Evolutionary conservation across 2,329 filamentous ascomycete genomes (phyloP).

Genomic region (Diaporthe sp.): DNA sequence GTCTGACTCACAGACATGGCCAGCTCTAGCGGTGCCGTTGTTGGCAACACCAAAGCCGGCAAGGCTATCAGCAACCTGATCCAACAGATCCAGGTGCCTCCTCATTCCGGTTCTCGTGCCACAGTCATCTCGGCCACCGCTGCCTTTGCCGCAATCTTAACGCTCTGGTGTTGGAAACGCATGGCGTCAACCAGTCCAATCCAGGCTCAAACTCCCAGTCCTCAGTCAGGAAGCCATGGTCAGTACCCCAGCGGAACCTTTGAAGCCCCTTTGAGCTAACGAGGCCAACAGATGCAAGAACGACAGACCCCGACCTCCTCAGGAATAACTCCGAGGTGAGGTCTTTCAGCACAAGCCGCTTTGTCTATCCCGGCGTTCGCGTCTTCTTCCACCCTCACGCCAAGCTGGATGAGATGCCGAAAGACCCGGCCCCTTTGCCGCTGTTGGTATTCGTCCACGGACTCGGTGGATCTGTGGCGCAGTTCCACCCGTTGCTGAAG

Average conservation of each 20-base stretch:
- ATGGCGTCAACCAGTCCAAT: constrained; percentile 27
- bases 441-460: constrained; percentile 94
- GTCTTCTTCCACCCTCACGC: constrained; percentile 88
- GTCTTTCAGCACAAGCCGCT: constrained; percentile 78
- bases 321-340: constrained; percentile 80
- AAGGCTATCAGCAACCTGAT: constrained; percentile 27
- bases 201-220: constrained; percentile 3
- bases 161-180: constrained; percentile 38
- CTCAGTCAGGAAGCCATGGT: constrained; percentile 31
- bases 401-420: constrained; percentile 85
- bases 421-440: constrained; percentile 80
- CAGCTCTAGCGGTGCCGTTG: constrained; percentile 19
- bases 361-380: constrained; percentile 82
- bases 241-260: not conserved
- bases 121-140: constrained; percentile 22
- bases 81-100: constrained; percentile 26
- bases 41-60: constrained; percentile 34
- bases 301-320: constrained; percentile 83
- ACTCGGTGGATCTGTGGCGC: constrained; percentile 90
- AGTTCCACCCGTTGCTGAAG: constrained; percentile 85
- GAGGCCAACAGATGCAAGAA: constrained; percentile 54
- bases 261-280: not conserved
- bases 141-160: constrained; percentile 27
- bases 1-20: constrained; percentile 36
- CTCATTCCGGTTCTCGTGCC: constrained; percentile 8